Base-by-base conservation (phyloP, 108 stramenopile genomes). In the Cyclotella baltica region DNA sequence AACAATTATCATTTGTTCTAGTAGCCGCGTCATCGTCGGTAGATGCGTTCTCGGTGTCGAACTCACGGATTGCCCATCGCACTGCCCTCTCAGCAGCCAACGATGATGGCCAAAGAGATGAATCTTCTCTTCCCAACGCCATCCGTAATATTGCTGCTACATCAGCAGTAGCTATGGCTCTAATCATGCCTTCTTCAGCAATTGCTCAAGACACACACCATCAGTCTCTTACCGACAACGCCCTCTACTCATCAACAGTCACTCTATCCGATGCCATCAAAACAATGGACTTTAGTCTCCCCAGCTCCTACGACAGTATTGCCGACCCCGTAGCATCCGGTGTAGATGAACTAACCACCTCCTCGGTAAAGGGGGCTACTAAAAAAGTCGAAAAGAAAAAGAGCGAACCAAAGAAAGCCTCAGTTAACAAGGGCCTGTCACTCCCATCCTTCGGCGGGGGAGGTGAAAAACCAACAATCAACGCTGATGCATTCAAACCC, bases 221-320 rank as follows among this genome's bases (percentile, higher is more conserved):
- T 33, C 3, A 1, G 25, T 29, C 22, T 18, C 28, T n/a, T 52
- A 13, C 38, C 2, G n/a, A 81, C 23, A 62, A 64, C 51, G 63
- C 62, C 15, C 33, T 84, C 6, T 74, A 76, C 33, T 84, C 83
- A 23, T 84, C 83, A 23, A 51, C 82, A 15, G 50, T 84, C 15
- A 56, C 62, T 16, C 67, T 80, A 31, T 75, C 83, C 1, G 78
- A 70, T 25, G 67, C 38, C 19, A 84, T 84, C 74, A 33, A 48
- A 20, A 84, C 83, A 0, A 84, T 84, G 83, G 83, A 84, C 67
- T 84, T 84, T 37, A 69, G 74, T 20, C 37, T 84, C 28, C 83
- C 83, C 0, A 55, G 52, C 23, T 80, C 78, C 52, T 84, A 84
- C 62, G 83, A 84, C 38, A 70, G n/a, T 6, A 75, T 84, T n/a